Conservation (phyloP, 2,329 filamentous ascomycete species). For the Sporothrix phasma region DNA sequence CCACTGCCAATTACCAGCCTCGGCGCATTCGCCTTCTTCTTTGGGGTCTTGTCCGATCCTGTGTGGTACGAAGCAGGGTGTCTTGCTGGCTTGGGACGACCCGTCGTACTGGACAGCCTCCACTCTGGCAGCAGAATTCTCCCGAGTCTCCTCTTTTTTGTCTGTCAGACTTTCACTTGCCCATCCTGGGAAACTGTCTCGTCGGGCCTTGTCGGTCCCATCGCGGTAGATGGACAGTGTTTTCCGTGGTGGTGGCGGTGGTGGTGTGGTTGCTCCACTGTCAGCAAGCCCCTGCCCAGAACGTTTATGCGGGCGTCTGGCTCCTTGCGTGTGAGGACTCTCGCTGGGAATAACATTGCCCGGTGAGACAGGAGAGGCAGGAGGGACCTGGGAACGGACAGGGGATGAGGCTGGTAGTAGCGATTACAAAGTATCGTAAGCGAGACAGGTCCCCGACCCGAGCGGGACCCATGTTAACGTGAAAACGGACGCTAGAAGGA, state of each 20-base stretch:
- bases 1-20: neutral
- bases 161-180: neutral
- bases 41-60: neutral
- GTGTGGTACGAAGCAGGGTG: too few species aligned
- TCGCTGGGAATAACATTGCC: neutral
- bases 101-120: neutral
- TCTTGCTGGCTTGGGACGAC: neutral
- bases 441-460: neutral
- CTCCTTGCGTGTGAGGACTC: neutral
- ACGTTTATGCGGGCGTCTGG: neutral
- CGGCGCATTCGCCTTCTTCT: constrained; percentile 3
- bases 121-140: too few species aligned
- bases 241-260: neutral
- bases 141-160: neutral
- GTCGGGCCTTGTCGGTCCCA: constrained; percentile 5
- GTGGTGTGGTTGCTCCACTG: neutral
- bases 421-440: too few species aligned
- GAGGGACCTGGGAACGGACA: too few species aligned
- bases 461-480: neutral
- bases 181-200: constrained; percentile 7
- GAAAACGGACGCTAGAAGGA: constrained; percentile 2
- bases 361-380: neutral
- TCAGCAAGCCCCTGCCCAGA: neutral
- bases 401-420: too few species aligned
- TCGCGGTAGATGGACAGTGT: neutral